Conservation (phyloP, 2,329 filamentous ascomycete genomes). For the Bipolaris sorokiniana region DNA sequence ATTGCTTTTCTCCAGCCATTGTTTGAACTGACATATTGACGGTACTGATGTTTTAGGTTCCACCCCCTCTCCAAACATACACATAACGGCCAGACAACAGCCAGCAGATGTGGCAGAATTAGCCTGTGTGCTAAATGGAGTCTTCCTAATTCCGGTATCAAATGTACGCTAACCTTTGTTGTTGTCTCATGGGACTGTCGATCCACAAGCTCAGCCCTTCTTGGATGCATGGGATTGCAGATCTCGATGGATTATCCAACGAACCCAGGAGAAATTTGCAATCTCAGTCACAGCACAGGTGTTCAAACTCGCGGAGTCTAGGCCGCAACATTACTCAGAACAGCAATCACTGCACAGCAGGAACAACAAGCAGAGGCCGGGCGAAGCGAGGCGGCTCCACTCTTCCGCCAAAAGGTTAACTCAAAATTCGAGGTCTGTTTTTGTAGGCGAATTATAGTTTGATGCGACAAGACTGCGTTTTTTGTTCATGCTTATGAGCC, state of each 20-base stretch:
- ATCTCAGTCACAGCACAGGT: not conserved
- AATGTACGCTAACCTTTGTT: not conserved
- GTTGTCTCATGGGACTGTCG: not conserved
- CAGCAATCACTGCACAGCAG: conserved; percentile 9
- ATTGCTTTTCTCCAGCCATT: not conserved
- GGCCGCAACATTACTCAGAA: not conserved
- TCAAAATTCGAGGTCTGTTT: not conserved
- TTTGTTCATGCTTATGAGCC: not conserved
- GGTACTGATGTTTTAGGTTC: not conserved
- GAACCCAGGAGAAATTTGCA: not conserved
- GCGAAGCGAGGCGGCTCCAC: not conserved
- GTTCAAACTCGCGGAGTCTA: not conserved
- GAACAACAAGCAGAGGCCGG: conserved; percentile 4
- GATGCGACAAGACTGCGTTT: not conserved
- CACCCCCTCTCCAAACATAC: not conserved
- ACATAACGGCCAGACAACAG: not conserved
- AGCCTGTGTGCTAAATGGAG: not conserved
- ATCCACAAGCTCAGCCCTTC: not conserved
- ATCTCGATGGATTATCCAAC: not conserved
- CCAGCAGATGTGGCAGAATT: not conserved
- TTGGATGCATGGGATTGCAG: conserved; percentile 2
- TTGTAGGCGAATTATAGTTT: not conserved
- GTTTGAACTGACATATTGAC: not conserved
- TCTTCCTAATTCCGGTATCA: not conserved
- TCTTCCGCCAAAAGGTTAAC: not conserved